Evolutionary conservation across 176 grass and related monocot genomes (phyloP).

Genomic region (Miscanthus lutarioriparius): DNA sequence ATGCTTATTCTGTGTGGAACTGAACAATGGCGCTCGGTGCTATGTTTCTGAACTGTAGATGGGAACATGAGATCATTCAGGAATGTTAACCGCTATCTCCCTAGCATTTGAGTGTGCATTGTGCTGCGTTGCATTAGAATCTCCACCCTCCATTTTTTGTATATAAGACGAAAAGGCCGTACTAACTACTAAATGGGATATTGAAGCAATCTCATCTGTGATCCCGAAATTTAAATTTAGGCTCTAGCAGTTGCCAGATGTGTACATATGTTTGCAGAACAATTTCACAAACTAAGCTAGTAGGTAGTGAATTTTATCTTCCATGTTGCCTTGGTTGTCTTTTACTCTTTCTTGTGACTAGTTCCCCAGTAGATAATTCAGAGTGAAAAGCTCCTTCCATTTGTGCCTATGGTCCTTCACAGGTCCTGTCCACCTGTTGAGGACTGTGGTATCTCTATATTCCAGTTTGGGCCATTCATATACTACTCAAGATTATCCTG

Average conservation of each 20-base stretch:
- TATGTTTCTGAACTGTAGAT: neutral
- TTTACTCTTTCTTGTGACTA: neutral
- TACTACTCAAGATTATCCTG: neutral
- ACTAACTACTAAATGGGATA: neutral
- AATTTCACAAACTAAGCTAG: conserved; percentile 21
- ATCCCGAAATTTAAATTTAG: neutral
- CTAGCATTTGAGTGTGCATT: neutral
- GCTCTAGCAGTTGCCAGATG: neutral
- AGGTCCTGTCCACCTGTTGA: neutral
- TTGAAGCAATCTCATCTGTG: neutral
- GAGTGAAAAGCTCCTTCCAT: conserved; percentile 4
- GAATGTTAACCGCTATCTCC: neutral
- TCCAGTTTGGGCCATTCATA: neutral
- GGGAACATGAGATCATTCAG: neutral
- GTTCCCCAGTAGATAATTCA: neutral
- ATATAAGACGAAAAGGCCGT: neutral
- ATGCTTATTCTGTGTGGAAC: neutral
- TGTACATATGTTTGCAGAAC: neutral
- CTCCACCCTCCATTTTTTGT: neutral
- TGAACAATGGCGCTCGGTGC: neutral
- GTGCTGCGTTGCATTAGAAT: neutral
- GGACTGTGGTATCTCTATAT: neutral
- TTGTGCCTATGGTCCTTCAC: conserved; percentile 7
- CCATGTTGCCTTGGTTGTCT: neutral
- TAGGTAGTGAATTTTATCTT: neutral